Percentiles rank a stretch among this genome's conserved stretches.
Evolutionary conservation across 192 early-diverging fungal species (phyloP).

Genomic region (Entomortierella parvispora): DNA sequence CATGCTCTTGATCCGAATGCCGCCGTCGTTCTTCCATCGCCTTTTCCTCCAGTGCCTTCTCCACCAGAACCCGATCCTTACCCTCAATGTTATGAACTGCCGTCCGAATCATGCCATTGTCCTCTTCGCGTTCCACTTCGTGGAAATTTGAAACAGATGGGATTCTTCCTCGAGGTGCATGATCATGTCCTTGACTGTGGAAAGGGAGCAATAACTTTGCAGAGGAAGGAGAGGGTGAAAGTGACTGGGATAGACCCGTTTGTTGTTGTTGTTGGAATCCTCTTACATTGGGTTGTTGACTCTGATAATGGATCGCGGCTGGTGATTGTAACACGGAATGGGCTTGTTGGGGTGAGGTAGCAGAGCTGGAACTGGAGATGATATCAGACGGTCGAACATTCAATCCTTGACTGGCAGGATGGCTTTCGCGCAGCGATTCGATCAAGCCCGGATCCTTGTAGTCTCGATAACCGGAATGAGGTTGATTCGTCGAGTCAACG

Average conservation of each 20-base stretch:
- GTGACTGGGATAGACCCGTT: too few species aligned
- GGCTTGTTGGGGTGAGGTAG: conserved; percentile 12
- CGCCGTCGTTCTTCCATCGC: background rate
- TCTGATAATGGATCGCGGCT: background rate
- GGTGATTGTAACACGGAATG: background rate
- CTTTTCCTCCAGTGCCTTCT: conserved; percentile 7
- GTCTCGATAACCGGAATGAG: background rate
- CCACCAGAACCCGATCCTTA: background rate
- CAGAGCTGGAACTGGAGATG: background rate
- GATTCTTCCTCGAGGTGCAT: background rate
- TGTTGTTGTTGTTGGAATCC: too few species aligned
- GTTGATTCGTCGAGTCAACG: background rate
- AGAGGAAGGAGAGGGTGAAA: too few species aligned
- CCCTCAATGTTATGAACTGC: conserved; percentile 13
- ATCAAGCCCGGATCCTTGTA: background rate
- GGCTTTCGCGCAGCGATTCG: conserved; percentile 15
- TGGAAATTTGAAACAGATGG: background rate
- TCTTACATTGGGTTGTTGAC: too few species aligned
- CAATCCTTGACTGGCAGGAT: conserved; percentile 21
- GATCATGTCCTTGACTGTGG: background rate
- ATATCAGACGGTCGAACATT: conserved; percentile 5
- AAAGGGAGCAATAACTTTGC: too few species aligned
- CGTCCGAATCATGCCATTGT: conserved; percentile 13
- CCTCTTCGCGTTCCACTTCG: conserved; percentile 26
- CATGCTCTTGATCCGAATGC: background rate